Evolutionary conservation across 441 rosid genomes (phyloP).

Genomic region (Metrosideros polymorpha): DNA sequence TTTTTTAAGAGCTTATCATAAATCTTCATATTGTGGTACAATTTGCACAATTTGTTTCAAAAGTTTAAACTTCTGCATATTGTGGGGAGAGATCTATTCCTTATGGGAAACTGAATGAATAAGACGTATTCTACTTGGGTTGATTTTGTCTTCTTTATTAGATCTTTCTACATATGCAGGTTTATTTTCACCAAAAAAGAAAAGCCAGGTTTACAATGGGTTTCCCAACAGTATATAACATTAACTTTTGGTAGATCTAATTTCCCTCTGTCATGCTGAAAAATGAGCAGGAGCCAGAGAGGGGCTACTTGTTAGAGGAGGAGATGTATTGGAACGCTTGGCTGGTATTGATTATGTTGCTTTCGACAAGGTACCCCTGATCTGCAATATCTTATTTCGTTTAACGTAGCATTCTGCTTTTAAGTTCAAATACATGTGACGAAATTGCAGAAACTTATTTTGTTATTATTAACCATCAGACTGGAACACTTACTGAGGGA

Average conservation of each 20-base stretch:
- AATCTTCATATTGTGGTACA: neutral
- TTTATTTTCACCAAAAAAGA: neutral
- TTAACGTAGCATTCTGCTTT: neutral
- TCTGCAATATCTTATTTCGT: neutral
- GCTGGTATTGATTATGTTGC: conserved; percentile 68
- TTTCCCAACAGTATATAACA: neutral
- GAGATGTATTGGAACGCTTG: conserved; percentile 87
- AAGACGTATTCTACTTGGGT: neutral
- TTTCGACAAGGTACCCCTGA: conserved; percentile 67
- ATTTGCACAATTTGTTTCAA: neutral
- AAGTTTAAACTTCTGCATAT: neutral
- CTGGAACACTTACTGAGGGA: conserved; percentile 96
- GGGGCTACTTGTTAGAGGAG: conserved; percentile 95
- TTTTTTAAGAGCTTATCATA: neutral
- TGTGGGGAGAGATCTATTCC: neutral
- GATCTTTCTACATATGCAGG: neutral
- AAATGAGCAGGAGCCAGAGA: conserved; percentile 75
- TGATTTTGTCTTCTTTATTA: neutral
- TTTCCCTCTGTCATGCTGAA: neutral
- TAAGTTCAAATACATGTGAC: neutral
- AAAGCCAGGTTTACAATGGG: neutral
- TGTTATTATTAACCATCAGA: conserved; percentile 28
- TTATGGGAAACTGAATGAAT: neutral
- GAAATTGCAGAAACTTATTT: neutral
- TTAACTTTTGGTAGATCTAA: neutral